phyloP scores from a whole-genome alignment of 495 filamentous ascomycete genomes.

The Tuber umbilicatum region DNA sequence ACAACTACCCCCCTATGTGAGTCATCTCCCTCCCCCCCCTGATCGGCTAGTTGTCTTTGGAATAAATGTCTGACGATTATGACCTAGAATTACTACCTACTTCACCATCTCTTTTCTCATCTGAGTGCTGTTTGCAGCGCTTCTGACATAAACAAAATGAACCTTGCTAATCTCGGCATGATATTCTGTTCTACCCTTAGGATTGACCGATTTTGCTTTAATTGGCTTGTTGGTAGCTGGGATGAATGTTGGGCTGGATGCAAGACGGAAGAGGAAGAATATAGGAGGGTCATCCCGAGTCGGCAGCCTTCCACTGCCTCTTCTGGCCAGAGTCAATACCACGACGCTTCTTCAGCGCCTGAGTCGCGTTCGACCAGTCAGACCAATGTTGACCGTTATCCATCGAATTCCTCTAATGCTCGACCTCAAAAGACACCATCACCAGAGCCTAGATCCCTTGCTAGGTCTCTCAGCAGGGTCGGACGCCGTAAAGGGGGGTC shows the following conservation, averaged over 20 bases:
- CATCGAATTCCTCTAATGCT: constrained; percentile 22
- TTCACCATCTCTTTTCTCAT: constrained; percentile 40
- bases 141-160: constrained; percentile 42
- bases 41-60: not conserved
- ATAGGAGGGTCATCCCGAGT: constrained; percentile 24
- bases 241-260: constrained; percentile 41
- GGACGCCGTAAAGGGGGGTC: constrained; percentile 20
- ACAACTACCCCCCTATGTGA: constrained; percentile 41
- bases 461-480: constrained; percentile 22
- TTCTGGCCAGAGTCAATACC: constrained; percentile 17
- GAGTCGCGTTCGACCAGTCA: constrained; percentile 26
- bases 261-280: constrained; percentile 39
- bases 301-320: constrained; percentile 30
- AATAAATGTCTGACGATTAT: constrained; percentile 8
- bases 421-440: constrained; percentile 22
- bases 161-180: constrained; percentile 41
- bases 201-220: constrained; percentile 41
- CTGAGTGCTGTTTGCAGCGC: constrained; percentile 33
- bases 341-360: constrained; percentile 17
- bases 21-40: constrained; percentile 5
- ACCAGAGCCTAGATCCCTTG: constrained; percentile 19
- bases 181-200: constrained; percentile 42
- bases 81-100: constrained; percentile 40
- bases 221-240: constrained; percentile 41
- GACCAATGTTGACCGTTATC: constrained; percentile 35